phyloP scores from a whole-genome alignment of 2,329 filamentous ascomycete species.

The Colletotrichum sp. region DNA sequence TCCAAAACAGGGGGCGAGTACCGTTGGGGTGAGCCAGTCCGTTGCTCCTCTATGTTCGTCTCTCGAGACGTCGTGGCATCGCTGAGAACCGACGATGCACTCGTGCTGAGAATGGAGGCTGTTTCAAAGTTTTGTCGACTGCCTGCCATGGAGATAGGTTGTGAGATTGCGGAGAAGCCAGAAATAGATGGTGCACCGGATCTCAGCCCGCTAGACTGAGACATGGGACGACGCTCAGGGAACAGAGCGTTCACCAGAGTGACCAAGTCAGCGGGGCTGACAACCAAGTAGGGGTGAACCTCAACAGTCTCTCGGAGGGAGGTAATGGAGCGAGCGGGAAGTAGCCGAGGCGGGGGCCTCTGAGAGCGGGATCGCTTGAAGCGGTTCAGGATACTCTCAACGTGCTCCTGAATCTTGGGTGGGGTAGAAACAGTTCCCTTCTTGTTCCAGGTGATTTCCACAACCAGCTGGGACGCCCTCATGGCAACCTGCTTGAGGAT shows the following conservation, averaged over 20 bases:
- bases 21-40: constrained; percentile 53
- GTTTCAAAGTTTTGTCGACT: constrained; percentile 66
- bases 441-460: constrained; percentile 76
- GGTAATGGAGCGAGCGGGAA: constrained; percentile 74
- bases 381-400: constrained; percentile 73
- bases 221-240: constrained; percentile 72
- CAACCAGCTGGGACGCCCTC: constrained; percentile 78
- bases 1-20: constrained; percentile 59
- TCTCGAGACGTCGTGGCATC: constrained; percentile 72
- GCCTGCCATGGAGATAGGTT: constrained; percentile 66
- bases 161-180: constrained; percentile 72
- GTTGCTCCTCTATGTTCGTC: constrained; percentile 62
- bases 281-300: constrained; percentile 79
- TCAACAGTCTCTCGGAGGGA: constrained; percentile 78
- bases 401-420: constrained; percentile 67
- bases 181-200: constrained; percentile 72
- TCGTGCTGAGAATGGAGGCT: constrained; percentile 74
- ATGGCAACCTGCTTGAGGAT: constrained; percentile 81
- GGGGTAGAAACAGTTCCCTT: constrained; percentile 67
- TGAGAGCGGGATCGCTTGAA: constrained; percentile 62
- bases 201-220: constrained; percentile 65
- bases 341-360: constrained; percentile 60
- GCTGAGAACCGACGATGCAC: constrained; percentile 74
- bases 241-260: constrained; percentile 85
- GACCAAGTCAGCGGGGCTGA: constrained; percentile 79